These are phyloP conservation scores for Arthrobotrys iridis DNA, from an alignment of 2,329 filamentous ascomycete species.

Conservation along the genomic window DNA sequence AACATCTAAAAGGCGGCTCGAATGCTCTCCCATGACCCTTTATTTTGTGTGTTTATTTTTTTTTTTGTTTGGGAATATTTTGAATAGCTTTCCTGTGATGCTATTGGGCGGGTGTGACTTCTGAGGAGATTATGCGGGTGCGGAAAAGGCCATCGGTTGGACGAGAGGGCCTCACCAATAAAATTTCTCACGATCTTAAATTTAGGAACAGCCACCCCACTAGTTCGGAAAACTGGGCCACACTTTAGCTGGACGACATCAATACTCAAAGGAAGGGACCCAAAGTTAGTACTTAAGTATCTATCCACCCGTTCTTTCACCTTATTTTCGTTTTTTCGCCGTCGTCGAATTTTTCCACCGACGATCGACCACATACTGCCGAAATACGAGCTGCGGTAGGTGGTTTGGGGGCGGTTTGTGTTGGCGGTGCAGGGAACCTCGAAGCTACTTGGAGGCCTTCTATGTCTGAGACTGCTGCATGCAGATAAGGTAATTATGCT, in stretches of 20 bases:
- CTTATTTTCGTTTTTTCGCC: too few species aligned
- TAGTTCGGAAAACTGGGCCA: constrained; percentile 7
- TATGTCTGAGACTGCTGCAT: constrained; percentile 21
- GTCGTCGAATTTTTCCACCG: background rate
- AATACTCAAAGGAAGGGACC: constrained; percentile 35
- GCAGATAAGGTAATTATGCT: constrained; percentile 54
- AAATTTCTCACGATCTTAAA: constrained; percentile 53
- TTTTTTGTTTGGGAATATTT: constrained; percentile 8
- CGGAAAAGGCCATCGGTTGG: constrained; percentile 51
- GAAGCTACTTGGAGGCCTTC: too few species aligned
- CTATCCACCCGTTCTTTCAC: background rate
- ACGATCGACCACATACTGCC: constrained; percentile 46
- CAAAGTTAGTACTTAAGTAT: too few species aligned
- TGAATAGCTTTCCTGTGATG: background rate
- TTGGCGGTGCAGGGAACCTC: constrained; percentile 50
- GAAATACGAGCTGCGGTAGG: constrained; percentile 22
- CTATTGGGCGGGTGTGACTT: constrained; percentile 7
- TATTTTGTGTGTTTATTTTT: background rate
- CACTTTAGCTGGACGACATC: constrained; percentile 5
- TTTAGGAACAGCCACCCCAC: constrained; percentile 44
- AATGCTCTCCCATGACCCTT: background rate
- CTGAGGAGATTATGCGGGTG: constrained; percentile 42
- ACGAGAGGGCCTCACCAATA: constrained; percentile 47
- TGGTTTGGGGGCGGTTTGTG: constrained; percentile 25
- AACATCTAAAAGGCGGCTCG: constrained; percentile 5